phyloP scores from a whole-genome alignment of 1,139 yeast species.

The Tardiomyces digboiensis region DNA sequence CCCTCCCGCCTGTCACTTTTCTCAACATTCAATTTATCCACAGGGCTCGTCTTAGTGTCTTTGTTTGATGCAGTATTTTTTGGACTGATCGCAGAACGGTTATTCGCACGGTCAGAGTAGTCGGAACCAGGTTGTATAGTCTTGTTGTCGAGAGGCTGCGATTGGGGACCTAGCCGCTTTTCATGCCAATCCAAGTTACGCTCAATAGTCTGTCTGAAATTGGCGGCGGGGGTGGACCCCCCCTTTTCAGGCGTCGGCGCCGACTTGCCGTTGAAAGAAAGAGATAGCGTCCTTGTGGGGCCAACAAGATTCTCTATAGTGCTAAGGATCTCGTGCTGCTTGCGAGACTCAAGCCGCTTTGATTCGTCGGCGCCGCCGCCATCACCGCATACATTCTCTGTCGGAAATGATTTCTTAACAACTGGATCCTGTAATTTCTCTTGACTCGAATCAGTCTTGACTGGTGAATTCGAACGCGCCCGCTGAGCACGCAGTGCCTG shows the following conservation, averaged over 20 bases:
- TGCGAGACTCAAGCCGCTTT: not conserved
- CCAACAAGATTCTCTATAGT: not conserved
- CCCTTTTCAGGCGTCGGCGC: too few species aligned
- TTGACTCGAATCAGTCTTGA: not conserved
- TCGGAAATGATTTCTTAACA: not conserved
- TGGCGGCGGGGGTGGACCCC: not conserved
- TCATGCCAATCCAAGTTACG: not conserved
- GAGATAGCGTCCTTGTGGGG: not conserved
- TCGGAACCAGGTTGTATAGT: not conserved
- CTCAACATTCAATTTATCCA: too few species aligned
- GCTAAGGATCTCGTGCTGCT: not conserved
- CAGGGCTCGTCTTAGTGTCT: too few species aligned
- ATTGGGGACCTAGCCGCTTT: not conserved
- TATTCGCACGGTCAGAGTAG: not conserved
- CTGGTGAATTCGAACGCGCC: slow-evolving; percentile 1
- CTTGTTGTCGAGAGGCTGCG: not conserved
- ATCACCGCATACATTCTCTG: not conserved
- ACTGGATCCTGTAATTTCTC: not conserved
- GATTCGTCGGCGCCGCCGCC: not conserved
- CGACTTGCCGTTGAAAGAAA: not conserved
- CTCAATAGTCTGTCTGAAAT: not conserved
- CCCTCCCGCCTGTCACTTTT: too few species aligned
- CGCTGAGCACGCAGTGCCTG: slow-evolving; percentile 9
- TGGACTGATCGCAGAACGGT: not conserved
- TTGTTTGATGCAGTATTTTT: too few species aligned